Evolutionary conservation across 495 filamentous ascomycete species (phyloP), one percentile per base, ranked within the genome.

Genomic region (Annulohypoxylon bovei): DNA sequence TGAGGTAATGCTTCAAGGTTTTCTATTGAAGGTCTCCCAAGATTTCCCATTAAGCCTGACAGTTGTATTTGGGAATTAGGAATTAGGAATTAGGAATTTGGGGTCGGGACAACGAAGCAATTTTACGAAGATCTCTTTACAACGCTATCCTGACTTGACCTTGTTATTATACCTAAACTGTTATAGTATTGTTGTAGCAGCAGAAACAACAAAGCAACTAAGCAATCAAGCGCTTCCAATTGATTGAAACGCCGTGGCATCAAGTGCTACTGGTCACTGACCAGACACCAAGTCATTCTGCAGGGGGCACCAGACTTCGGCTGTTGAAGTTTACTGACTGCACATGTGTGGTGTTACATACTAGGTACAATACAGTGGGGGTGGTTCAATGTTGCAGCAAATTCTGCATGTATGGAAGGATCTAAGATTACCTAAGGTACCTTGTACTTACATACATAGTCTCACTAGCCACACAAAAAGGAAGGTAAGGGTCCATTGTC

Each of bases 241-340:
- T 22, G 52, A 63, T 57, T 40, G 66, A 62, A 32, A 54, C 40
- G 44, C 39, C 1, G 57, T 7, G n/a, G 46, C 32, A 66, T 73
- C 65, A 69, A 65, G 56, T 70, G 66, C 42, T 30, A 65, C 18
- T 6, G 14, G 18, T 44, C n/a, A 27, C 20, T 12, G 49, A 35
- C n/a, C 30, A 68, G 58, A 62, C 28, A 62, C 46, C 67, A 54
- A 67, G 71, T 74, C 71, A 74, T 74, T 56, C 65, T 67, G 59
- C 71, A 65, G 71, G 62, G 50, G 39, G 61, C 71, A 74, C 42
- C 67, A 69, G 66, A 62, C 71, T 27, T 49, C 52, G 60, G 58
- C 42, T 64, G 28, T 25, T 65, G 60, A 55, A 55, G 40, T 54
- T 18, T 39, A 23, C 47, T 49, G 49, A 46, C 3, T 52, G 23